phyloP scores from a whole-genome alignment of 2,329 filamentous ascomycete species.

The Trichoderma asperellum region DNA sequence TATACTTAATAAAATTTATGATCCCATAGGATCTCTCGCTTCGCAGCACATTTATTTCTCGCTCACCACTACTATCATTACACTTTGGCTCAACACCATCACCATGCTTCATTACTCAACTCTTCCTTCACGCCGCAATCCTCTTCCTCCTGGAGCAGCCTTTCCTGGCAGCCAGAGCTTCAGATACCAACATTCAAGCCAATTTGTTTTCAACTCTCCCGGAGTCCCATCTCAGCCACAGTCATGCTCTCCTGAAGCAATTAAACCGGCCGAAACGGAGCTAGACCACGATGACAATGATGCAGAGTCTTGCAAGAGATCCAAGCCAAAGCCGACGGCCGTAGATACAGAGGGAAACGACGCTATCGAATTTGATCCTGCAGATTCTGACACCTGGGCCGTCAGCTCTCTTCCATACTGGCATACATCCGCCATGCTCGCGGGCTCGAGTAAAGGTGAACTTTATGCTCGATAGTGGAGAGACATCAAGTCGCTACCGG shows the following conservation, averaged over 20 bases:
- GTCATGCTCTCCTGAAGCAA: neutral
- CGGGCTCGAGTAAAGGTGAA: neutral
- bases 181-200: constrained; percentile 1
- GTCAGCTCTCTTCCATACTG: constrained; percentile 29
- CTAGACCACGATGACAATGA: constrained; percentile 8
- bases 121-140: constrained; percentile 31
- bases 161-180: constrained; percentile 18
- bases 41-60: neutral
- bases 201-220: neutral
- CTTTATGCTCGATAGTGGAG: constrained; percentile 21
- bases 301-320: constrained; percentile 19
- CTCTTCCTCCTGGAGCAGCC: neutral
- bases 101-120: constrained; percentile 32
- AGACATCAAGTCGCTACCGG: neutral
- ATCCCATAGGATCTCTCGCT: neutral
- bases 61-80: neutral
- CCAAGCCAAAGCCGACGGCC: neutral
- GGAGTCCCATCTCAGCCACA: neutral
- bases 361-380: constrained; percentile 8
- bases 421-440: constrained; percentile 20
- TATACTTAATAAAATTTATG: neutral
- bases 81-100: neutral
- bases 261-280: neutral
- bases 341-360: constrained; percentile 7
- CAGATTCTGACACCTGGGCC: constrained; percentile 29